A percentile compares a stretch with the other conserved stretches of the same genome.
phyloP scores from a whole-genome alignment of 2,329 filamentous ascomycete genomes.

The Fusarium proliferatum region DNA sequence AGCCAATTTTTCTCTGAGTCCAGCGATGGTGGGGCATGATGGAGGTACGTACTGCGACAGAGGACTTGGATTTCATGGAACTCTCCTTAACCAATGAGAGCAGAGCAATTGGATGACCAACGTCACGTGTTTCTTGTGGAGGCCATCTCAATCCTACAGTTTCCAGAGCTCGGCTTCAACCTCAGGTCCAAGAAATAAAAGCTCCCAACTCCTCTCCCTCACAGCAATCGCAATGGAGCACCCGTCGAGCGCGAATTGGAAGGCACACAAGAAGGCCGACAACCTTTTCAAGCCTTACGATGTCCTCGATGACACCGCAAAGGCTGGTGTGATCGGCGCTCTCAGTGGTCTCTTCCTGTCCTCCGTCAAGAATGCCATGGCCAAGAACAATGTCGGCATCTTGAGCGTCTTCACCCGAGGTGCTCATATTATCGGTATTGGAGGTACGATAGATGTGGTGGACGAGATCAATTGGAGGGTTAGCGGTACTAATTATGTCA shows the following conservation, averaged over 20 bases:
- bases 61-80: slow-evolving; percentile 13
- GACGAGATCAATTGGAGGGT: slow-evolving; percentile 32
- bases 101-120: slow-evolving; percentile 50
- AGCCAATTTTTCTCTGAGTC: slow-evolving; percentile 36
- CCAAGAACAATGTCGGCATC: slow-evolving; percentile 82
- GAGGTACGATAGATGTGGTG: slow-evolving; percentile 45
- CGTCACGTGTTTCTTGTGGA: slow-evolving; percentile 50
- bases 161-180: slow-evolving; percentile 43
- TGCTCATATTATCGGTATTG: slow-evolving; percentile 74
- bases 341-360: slow-evolving; percentile 77
- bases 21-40: slow-evolving; percentile 25
- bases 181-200: slow-evolving; percentile 44
- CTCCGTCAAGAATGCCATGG: slow-evolving; percentile 86
- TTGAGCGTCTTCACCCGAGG: slow-evolving; percentile 83
- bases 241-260: slow-evolving; percentile 44
- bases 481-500: slow-evolving; percentile 49
- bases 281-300: slow-evolving; percentile 76
- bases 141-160: slow-evolving; percentile 39
- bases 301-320: slow-evolving; percentile 74
- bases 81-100: slow-evolving; percentile 46
- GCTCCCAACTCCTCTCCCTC: slow-evolving; percentile 36
- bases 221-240: slow-evolving; percentile 49
- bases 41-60: slow-evolving; percentile 34
- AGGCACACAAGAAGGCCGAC: slow-evolving; percentile 40
- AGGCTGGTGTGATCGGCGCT: slow-evolving; percentile 73